Conservation (phyloP, 164 flowering plant species). For the Aristolochia fimbriata region DNA sequence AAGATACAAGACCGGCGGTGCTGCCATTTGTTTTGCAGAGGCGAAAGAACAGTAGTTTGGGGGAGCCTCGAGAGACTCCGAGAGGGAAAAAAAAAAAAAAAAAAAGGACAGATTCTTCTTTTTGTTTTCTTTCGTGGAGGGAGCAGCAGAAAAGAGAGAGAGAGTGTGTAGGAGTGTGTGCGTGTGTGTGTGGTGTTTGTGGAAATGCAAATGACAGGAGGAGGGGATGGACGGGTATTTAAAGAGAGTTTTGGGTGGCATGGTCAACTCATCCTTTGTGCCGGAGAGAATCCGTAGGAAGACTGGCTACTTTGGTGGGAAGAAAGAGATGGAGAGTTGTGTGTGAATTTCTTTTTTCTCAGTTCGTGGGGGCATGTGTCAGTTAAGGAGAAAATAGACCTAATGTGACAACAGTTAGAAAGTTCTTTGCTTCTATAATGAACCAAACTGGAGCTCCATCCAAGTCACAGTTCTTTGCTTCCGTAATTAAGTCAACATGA, state of each 20-base stretch:
- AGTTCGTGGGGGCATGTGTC: slow-evolving; percentile 9
- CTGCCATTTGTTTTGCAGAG: slow-evolving; percentile 22
- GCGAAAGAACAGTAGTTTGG: slow-evolving; percentile 6
- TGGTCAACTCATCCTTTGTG: slow-evolving; percentile 28
- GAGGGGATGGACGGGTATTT: slow-evolving; percentile 37
- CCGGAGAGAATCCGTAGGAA: slow-evolving; percentile 27
- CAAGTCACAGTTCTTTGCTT: too few species aligned
- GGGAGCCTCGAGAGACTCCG: slow-evolving; percentile 6
- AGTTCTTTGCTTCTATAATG: slow-evolving; percentile 4
- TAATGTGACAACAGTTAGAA: slow-evolving; percentile 4
- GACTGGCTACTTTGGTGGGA: slow-evolving; percentile 24
- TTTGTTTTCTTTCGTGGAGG: slow-evolving; percentile 8
- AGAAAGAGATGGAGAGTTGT: slow-evolving; percentile 4
- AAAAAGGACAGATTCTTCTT: too few species aligned
- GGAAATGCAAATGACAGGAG: slow-evolving; percentile 20
- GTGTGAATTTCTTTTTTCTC: slow-evolving; percentile 6
- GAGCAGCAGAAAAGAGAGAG: slow-evolving; percentile 17
- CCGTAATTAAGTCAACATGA: too few species aligned
- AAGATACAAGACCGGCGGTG: slow-evolving; percentile 17
- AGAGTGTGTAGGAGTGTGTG: not conserved
- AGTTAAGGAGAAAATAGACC: slow-evolving; percentile 3
- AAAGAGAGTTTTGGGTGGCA: slow-evolving; percentile 36
- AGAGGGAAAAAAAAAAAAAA: too few species aligned
- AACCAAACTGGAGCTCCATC: too few species aligned
- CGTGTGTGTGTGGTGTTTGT: slow-evolving; percentile 7